Conservation (phyloP, 495 filamentous ascomycete genomes). For the Penicillium alfredii region DNA sequence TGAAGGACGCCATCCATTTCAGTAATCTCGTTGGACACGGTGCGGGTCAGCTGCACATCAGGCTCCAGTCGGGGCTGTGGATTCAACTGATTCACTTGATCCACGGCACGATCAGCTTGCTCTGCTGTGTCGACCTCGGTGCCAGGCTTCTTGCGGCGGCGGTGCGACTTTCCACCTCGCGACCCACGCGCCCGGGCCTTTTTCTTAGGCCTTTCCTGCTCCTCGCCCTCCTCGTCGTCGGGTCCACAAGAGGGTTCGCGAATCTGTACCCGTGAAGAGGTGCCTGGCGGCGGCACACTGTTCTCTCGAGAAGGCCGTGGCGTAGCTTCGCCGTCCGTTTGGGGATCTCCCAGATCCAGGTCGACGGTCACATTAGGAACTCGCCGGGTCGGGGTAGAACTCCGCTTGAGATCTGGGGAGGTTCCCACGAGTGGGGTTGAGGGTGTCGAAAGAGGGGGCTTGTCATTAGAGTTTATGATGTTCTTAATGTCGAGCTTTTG, state of each 20-base stretch:
- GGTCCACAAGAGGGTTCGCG: constrained; percentile 38
- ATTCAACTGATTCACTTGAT: constrained; percentile 34
- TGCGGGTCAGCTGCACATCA: constrained; percentile 43
- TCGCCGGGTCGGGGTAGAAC: constrained; percentile 18
- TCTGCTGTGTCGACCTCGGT: constrained; percentile 38
- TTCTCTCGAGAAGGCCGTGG: constrained; percentile 22
- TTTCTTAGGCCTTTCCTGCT: constrained; percentile 61
- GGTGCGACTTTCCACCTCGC: constrained; percentile 71
- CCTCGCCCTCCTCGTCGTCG: constrained; percentile 34
- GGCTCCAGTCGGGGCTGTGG: constrained; percentile 48
- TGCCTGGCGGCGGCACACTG: constrained; percentile 14
- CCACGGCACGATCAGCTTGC: constrained; percentile 37
- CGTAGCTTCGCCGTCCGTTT: constrained; percentile 18
- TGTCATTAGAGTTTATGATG: constrained; percentile 42
- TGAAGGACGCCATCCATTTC: constrained; percentile 51
- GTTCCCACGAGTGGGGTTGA: constrained; percentile 33
- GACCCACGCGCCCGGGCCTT: constrained; percentile 68
- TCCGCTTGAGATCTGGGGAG: constrained; percentile 23
- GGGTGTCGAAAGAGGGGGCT: constrained; percentile 38
- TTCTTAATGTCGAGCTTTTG: constrained; percentile 50
- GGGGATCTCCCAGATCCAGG: constrained; percentile 23
- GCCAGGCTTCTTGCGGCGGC: constrained; percentile 51
- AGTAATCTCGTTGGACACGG: constrained; percentile 34
- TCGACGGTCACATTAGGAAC: constrained; percentile 31
- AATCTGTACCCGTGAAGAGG: constrained; percentile 35